Base-by-base conservation (phyloP, 352 stramenopile species). In the Pythium dissimile region DNA sequence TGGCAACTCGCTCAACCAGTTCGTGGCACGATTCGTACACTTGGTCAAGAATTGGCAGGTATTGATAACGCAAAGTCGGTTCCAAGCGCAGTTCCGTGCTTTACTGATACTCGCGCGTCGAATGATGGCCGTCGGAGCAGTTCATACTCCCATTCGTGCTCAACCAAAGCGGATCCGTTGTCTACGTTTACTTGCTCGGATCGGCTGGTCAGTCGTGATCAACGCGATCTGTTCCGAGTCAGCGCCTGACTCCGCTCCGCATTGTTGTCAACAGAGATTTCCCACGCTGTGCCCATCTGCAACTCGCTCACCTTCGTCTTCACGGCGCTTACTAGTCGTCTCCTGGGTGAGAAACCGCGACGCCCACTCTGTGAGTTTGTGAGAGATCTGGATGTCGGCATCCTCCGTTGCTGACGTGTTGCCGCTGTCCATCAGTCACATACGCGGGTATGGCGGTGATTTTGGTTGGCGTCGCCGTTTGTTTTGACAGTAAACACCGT, bases 271-370 rank as follows among this genome's bases (percentile, higher is more conserved):
- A 7, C 56, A 92, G 85, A 94, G 35, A 88, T 94, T 34, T 93
- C 85, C 12, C 88, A 76, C 58, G 83, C 85, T 23, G 83, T 92
- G n/a, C 83, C 83, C 30, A 94, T 94, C 66, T 94, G 82, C 80
- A 94, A 94, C 64, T 92, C 85, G 44, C 66, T 94, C 41, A 90
- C 83, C 7, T 94, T 94, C 59, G 83, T 93, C 37, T 94, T 92
- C 67, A 94, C 85, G n/a, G 85, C 79, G 11, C 72, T 92, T 23
- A 92, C 77, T 23, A 92, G 80, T 64, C 77, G 78, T 12, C 32
- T 92, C 18, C 66, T 94, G 23, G 84, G 85, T 12, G 85, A 94
- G 50, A 80, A 72, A 34, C 80, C 81, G 2, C 80, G 84, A 37
- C 75, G 79, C 45, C 82, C 84, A 48, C 24, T 55, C 7, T 92